These are phyloP conservation scores for Lathyrus oleraceus DNA, from an alignment of 306 rosid genomes.

Conservation along the genomic window DNA sequence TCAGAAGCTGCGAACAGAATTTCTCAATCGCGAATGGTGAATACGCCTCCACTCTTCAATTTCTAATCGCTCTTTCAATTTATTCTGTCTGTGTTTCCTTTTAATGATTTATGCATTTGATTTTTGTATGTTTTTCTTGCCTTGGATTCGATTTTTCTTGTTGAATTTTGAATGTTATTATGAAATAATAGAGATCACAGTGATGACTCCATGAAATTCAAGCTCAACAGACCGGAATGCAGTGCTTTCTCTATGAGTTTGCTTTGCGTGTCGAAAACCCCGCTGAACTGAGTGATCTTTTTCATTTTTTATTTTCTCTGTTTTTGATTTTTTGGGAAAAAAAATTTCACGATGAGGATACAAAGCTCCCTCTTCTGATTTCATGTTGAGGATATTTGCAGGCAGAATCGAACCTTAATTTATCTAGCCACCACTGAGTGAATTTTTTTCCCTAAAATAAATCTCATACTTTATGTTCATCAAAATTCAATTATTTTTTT, in stretches of 20 bases:
- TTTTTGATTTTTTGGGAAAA: conserved; percentile 20
- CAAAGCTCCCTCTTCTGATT: conserved; percentile 80
- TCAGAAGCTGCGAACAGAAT: no score
- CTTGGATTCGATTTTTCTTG: not conserved
- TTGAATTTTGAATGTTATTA: not conserved
- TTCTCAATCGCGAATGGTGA: no score
- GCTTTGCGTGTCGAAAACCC: conserved; percentile 84
- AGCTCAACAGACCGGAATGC: conserved; percentile 99
- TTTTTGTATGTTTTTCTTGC: not conserved
- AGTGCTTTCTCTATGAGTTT: conserved; percentile 48
- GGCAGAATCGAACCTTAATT: conserved; percentile 80
- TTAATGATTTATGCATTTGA: not conserved
- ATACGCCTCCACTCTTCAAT: no score
- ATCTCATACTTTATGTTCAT: no score
- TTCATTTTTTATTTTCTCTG: not conserved
- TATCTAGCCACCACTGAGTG: conserved; percentile 62
- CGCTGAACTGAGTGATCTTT: conserved; percentile 86
- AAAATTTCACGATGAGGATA: conserved; percentile 53
- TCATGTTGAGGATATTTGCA: conserved; percentile 58
- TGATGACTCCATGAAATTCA: conserved; percentile 71
- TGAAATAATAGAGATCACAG: not conserved
- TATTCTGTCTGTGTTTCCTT: rapidly evolving
- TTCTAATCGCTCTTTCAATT: no score
- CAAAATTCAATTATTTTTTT: no score
- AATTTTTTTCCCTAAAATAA: conserved; percentile 22